Conservation (phyloP, 2,329 filamentous ascomycete genomes). For the Lojkania enalia region DNA sequence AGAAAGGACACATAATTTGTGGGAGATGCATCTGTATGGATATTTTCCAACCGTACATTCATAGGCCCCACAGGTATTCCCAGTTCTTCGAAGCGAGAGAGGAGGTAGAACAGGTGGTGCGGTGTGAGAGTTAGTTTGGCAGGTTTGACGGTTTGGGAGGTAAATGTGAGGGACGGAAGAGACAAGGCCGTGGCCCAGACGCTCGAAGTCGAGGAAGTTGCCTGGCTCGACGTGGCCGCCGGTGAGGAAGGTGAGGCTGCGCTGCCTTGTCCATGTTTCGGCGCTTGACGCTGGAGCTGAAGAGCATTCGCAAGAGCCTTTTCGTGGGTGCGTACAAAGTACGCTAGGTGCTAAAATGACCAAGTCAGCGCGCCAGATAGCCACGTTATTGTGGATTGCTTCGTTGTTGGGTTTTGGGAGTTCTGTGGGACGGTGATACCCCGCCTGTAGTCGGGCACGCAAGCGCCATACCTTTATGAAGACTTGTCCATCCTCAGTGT, state of each 20-base stretch:
- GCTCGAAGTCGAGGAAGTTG: conserved; percentile 65
- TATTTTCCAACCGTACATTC: conserved; percentile 93
- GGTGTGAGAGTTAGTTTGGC: conserved; percentile 91
- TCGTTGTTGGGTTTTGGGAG: conserved; percentile 8
- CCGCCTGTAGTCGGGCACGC: not conserved
- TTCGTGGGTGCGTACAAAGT: conserved; percentile 95
- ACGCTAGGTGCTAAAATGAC: conserved; percentile 76
- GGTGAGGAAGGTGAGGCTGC: conserved; percentile 44
- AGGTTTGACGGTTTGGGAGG: conserved; percentile 82
- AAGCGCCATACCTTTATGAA: conserved; percentile 74
- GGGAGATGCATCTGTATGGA: conserved; percentile 83
- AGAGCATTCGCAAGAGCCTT: conserved; percentile 95
- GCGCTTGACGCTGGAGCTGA: conserved; percentile 76
- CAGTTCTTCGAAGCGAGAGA: conserved; percentile 93
- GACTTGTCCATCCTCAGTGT: conserved; percentile 85
- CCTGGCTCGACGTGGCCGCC: conserved; percentile 45
- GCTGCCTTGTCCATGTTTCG: conserved; percentile 63
- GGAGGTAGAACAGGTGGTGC: conserved; percentile 94
- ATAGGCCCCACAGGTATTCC: conserved; percentile 90
- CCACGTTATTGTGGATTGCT: not conserved
- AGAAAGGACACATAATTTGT: conserved; percentile 97
- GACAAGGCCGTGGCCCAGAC: conserved; percentile 82
- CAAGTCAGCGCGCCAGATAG: conserved; percentile 31
- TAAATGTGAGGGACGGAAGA: conserved; percentile 80
- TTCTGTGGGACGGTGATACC: not conserved